Evolutionary conservation across 2,329 filamentous ascomycete genomes (phyloP), one percentile per base, ranked within the genome.

Genomic region (Aspergillus terreus): DNA sequence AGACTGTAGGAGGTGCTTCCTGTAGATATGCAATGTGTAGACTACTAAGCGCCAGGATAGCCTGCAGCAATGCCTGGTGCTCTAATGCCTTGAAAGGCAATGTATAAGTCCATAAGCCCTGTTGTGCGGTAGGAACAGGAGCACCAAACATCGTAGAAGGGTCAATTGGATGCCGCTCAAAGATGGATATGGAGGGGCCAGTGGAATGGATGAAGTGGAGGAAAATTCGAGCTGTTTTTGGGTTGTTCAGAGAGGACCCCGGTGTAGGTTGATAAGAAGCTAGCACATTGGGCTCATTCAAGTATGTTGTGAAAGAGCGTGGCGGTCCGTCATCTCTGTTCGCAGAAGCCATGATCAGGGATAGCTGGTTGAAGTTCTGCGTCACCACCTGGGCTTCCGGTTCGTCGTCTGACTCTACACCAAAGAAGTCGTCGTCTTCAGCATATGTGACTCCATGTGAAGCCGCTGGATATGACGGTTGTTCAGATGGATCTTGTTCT

Each of bases 121-220:
- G 74, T 46, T 87, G 82, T 7, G 83, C 79, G 46, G 78, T 79
- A 2, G 85, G 82, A 1, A 88, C 78, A 0, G 81, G 76, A 9
- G 77, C 75, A 43, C 85, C 82, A 59, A 89, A 85, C 27, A 88
- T 78, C 6, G 85, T 79, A 1, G 83, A 81, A 1, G 88, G 81
- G 63, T 92, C 89, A 50, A 85, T 81, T 2, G 88, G 85, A 67
- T 92, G 85, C 48, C 92, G 81, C 70, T 97, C 92, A 66, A 90
- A 96, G 25, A 95, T 80, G 1, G 92, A 95, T 65, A 97, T 82
- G 58, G 83, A 88, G 1, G 91, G 89, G 0, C 87, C 92, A 2
- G 91, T 95, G 6, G 94, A 87, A 59, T 90, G 87, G 44, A 97
- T 84, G 68, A 96, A 97, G 70, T 97, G 91, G 68, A 87, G 87